A percentile compares a stretch with the other conserved stretches of the same genome.
phyloP scores from a whole-genome alignment of 805 yeast genomes.

The Candida sakaeoensis region DNA sequence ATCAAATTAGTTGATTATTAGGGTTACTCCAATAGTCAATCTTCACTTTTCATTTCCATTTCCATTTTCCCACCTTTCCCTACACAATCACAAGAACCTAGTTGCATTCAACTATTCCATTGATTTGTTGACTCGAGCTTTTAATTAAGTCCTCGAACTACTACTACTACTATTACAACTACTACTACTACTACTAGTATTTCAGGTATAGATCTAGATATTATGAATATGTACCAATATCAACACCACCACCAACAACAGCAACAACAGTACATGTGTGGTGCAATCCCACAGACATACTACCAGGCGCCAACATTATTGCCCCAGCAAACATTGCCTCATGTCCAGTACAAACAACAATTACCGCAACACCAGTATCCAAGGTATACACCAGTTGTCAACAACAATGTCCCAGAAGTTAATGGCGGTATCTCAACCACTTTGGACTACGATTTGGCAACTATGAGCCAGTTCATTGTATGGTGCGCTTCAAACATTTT shows the following conservation, averaged over 20 bases:
- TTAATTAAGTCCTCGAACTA: constrained; percentile 1
- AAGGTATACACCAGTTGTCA: constrained; percentile 3
- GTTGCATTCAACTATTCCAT: background rate
- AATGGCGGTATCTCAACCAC: constrained; percentile 76
- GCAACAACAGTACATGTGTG: background rate
- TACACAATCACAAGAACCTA: constrained; percentile 1
- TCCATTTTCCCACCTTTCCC: background rate
- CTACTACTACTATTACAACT: background rate
- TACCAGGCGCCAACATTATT: background rate
- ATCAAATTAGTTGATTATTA: background rate
- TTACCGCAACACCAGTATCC: constrained; percentile 8
- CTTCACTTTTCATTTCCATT: background rate
- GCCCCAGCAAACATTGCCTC: background rate
- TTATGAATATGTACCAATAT: constrained; percentile 1
- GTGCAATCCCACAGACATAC: constrained; percentile 1
- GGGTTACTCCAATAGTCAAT: background rate
- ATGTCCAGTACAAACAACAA: constrained; percentile 6
- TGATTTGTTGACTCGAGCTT: constrained; percentile 1
- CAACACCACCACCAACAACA: background rate
- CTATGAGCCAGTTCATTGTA: constrained; percentile 77
- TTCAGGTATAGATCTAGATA: too few species aligned
- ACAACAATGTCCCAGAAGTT: constrained; percentile 11
- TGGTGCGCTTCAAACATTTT: constrained; percentile 70
- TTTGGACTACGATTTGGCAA: constrained; percentile 46
- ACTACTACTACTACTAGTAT: background rate